Evolutionary conservation across 2,329 filamentous ascomycete genomes (phyloP), one percentile per base, ranked within the genome.

Genomic region (Colletotrichum tofieldiae): DNA sequence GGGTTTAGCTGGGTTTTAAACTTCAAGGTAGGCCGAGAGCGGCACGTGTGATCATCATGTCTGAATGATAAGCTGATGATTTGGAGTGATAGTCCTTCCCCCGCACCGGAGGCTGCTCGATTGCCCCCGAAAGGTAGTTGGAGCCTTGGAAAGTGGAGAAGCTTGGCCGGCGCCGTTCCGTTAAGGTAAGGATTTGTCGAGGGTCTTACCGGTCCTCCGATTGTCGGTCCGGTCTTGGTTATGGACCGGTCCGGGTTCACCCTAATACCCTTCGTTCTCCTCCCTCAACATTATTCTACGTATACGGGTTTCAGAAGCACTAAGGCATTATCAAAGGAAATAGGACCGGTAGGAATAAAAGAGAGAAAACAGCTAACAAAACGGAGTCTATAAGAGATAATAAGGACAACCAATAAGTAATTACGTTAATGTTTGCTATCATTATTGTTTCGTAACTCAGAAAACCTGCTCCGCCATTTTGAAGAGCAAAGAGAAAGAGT

Each of bases 101-200:
- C 66, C 70, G 65, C 65, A 72, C 41, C 23, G 52, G 29, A 43
- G 59, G 64, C 51, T 9, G 69, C 35, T 12, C 60, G 54, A 35
- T 61, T 43, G 23, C 29, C 59, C 52, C 66, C 73, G 65, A 74
- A 73, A 54, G 66, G 70, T 51, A 73, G 47, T 45, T 70, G 18
- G 62, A 74, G 61, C 49, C 73, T 61, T 32, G 26, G 26, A n/a
- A 45, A 54, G 56, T 59, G 52, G 65, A 62, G 59, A 52, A 37
- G 20, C 12, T 29, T 16, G 8, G 43, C 63, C 65, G 73, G 45
- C 47, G 8, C 65, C 70, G 58, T 64, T 71, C 72, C 62, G 65
- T 59, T 56, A 73, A 73, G 52, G 62, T 73, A 62, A 74, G 60
- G 66, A 71, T 59, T 73, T 73, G 71, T 60, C 65, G 73, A 74